Conservation (phyloP, 2,329 filamentous ascomycete species). For the Didymella segeticola region DNA sequence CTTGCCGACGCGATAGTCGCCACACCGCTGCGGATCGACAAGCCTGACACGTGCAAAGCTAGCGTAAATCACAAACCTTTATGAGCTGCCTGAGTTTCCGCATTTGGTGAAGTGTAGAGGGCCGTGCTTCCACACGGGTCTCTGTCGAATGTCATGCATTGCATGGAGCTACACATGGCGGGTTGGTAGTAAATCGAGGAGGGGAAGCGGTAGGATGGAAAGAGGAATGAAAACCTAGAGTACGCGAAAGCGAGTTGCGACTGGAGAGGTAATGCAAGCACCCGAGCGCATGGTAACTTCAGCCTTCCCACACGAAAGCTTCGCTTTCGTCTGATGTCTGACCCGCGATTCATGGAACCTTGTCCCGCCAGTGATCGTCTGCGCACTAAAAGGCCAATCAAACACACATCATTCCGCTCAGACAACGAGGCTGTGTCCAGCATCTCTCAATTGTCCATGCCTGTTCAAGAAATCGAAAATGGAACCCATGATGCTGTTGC, state of each 20-base stretch:
- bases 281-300: constrained; percentile 5
- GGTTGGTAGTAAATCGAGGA: background rate
- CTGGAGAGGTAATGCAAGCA: background rate
- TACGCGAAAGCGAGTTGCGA: background rate
- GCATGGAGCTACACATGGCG: constrained; percentile 2
- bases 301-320: background rate
- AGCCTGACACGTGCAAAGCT: constrained; percentile 4
- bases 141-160: constrained; percentile 10
- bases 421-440: constrained; percentile 7
- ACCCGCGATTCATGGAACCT: constrained; percentile 1
- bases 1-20: constrained; percentile 16
- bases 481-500: background rate
- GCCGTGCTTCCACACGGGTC: constrained; percentile 2
- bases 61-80: constrained; percentile 1
- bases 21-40: constrained; percentile 20
- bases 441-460: background rate
- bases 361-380: constrained; percentile 5
- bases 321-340: background rate
- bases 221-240: background rate
- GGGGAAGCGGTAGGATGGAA: background rate
- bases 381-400: constrained; percentile 12
- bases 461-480: background rate
- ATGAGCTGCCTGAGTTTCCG: background rate
- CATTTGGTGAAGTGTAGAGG: constrained; percentile 1
- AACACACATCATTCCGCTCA: constrained; percentile 7